phyloP scores from a whole-genome alignment of 352 stramenopile species.

The Phytophthora citricola region DNA sequence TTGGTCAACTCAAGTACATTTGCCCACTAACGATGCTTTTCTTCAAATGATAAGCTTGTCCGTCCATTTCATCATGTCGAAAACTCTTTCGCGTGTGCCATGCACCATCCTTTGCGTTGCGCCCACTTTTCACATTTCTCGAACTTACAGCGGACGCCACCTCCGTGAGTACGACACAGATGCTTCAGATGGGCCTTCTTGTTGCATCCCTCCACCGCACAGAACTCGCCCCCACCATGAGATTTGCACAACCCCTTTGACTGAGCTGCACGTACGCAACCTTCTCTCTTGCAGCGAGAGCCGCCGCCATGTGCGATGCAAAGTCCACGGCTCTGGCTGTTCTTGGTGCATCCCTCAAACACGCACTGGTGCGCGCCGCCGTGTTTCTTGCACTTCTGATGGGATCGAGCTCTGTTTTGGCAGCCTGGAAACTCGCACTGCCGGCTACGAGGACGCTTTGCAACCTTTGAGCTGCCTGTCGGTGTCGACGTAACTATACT shows the following conservation, averaged over 20 bases:
- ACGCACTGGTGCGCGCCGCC: slow-evolving; percentile 87
- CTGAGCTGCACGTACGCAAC: slow-evolving; percentile 82
- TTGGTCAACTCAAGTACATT: neutral
- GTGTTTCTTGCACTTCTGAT: slow-evolving; percentile 92
- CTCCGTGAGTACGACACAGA: slow-evolving; percentile 85
- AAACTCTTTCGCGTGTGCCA: slow-evolving; percentile 88
- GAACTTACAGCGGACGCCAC: slow-evolving; percentile 85
- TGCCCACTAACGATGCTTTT: neutral
- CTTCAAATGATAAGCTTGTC: slow-evolving; percentile 18
- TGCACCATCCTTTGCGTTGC: slow-evolving; percentile 90
- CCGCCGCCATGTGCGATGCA: slow-evolving; percentile 88
- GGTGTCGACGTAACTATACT: slow-evolving; percentile 10
- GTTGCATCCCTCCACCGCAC: slow-evolving; percentile 78
- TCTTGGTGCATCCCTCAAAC: slow-evolving; percentile 87
- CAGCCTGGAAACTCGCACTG: slow-evolving; percentile 83
- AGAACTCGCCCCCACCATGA: slow-evolving; percentile 84
- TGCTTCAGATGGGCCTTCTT: slow-evolving; percentile 91
- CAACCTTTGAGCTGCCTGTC: slow-evolving; percentile 16
- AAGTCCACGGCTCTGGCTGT: slow-evolving; percentile 86
- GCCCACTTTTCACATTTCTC: slow-evolving; percentile 86
- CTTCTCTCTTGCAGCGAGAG: slow-evolving; percentile 80
- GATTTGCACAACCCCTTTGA: slow-evolving; percentile 89
- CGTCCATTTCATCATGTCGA: slow-evolving; percentile 38
- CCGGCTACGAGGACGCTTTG: slow-evolving; percentile 52
- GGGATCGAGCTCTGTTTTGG: slow-evolving; percentile 77